Conservation (phyloP, 106 monocot species). For the Xerophyta viscosa region DNA sequence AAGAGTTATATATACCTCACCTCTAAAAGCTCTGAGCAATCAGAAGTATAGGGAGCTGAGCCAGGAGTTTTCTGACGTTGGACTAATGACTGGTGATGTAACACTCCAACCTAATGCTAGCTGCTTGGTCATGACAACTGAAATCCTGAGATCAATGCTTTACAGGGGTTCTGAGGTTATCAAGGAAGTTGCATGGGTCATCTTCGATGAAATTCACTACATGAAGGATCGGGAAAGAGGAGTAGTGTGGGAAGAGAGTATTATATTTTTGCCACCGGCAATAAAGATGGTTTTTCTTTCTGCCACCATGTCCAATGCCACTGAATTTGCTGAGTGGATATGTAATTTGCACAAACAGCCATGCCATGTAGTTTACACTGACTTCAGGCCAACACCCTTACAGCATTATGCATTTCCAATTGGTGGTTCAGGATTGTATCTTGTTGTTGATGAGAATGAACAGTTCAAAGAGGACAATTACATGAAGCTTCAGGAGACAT, state of each 20-base stretch:
- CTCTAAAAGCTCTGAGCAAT: slow-evolving; percentile 92
- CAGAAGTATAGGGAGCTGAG: slow-evolving; percentile 95
- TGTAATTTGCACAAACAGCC: slow-evolving; percentile 94
- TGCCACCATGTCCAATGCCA: slow-evolving; percentile 98
- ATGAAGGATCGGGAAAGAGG: slow-evolving; percentile 99
- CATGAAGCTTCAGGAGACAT: slow-evolving; percentile 73
- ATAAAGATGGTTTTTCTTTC: slow-evolving; percentile 99
- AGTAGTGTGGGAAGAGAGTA: slow-evolving; percentile 99
- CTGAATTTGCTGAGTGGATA: slow-evolving; percentile 99
- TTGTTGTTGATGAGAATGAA: slow-evolving; percentile 97
- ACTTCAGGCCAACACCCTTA: slow-evolving; percentile 92
- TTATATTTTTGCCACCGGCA: slow-evolving; percentile 83
- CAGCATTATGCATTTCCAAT: slow-evolving; percentile 95
- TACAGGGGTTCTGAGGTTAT: slow-evolving; percentile 91
- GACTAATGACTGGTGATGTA: slow-evolving; percentile 94
- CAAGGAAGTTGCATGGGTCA: slow-evolving; percentile 98
- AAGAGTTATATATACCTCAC: slow-evolving; percentile 93
- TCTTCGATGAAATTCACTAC: slow-evolving; percentile 98
- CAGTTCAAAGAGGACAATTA: slow-evolving; percentile 96
- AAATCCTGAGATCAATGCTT: slow-evolving; percentile 95
- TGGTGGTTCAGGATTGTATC: slow-evolving; percentile 80
- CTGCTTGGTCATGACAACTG: slow-evolving; percentile 97
- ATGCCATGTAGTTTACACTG: slow-evolving; percentile 98
- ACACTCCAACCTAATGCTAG: slow-evolving; percentile 86
- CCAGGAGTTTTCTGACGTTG: slow-evolving; percentile 94